These are phyloP conservation scores for Prunus campanulata DNA, from an alignment of 306 rosid genomes.

Conservation along the genomic window DNA sequence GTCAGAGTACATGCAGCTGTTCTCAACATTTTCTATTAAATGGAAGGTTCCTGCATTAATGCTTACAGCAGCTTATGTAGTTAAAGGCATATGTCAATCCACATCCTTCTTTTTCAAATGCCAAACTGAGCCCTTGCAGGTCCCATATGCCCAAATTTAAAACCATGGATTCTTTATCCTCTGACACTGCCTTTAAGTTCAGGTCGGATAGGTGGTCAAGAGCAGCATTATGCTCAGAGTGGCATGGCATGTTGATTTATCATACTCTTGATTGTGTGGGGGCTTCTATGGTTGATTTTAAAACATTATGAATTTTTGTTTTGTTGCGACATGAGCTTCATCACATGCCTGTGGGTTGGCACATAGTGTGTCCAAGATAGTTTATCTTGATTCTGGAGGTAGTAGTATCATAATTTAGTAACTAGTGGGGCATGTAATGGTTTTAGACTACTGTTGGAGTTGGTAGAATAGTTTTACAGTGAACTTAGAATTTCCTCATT, in stretches of 20 bases:
- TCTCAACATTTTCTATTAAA: not conserved
- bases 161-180: too few relatives aligned
- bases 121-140: too few relatives aligned
- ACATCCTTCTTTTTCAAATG: too few relatives aligned
- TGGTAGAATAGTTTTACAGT: not conserved
- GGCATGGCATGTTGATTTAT: too few relatives aligned
- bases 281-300: not conserved
- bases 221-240: too few relatives aligned
- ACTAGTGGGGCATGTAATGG: not conserved
- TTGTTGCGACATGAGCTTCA: not conserved
- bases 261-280: not conserved
- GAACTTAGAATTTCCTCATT: not conserved
- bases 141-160: too few relatives aligned
- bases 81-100: not conserved
- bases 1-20: not conserved
- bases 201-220: too few relatives aligned
- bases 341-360: not conserved
- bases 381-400: conserved; percentile 12
- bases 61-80: not conserved
- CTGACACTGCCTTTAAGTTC: too few relatives aligned
- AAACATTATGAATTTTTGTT: not conserved
- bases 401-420: not conserved
- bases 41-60: not conserved
- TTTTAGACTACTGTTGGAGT: not conserved
- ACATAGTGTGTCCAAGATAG: not conserved